Percentiles rank a stretch among this genome's conserved stretches.
phyloP scores from a whole-genome alignment of 345 rosid genomes.

The Hibiscus mutabilis region DNA sequence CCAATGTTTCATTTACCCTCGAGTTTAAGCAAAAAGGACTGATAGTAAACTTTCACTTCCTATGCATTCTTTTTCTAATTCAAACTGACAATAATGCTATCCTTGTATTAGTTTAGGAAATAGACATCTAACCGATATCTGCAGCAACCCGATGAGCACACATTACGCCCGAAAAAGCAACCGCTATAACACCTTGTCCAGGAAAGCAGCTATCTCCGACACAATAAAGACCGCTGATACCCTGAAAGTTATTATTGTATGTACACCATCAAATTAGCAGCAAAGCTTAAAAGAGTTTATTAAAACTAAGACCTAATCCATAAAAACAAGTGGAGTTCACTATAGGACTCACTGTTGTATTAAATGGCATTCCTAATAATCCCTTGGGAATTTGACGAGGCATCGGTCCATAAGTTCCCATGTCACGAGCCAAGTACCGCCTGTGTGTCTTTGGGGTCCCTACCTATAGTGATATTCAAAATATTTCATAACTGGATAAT shows the following conservation, averaged over 20 bases:
- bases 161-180: constrained; percentile 93
- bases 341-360: constrained; percentile 61
- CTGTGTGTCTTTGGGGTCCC: constrained; percentile 92
- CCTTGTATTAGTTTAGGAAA: background rate
- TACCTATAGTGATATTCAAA: constrained; percentile 34
- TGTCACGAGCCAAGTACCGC: constrained; percentile 71
- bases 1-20: too few species aligned
- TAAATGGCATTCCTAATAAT: constrained; percentile 91
- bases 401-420: constrained; percentile 94
- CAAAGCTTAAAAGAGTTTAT: background rate
- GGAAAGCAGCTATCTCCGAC: constrained; percentile 99
- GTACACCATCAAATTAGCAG: constrained; percentile 1
- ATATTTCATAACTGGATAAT: background rate
- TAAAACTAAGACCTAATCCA: background rate
- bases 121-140: constrained; percentile 60
- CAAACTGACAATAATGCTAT: constrained; percentile 3
- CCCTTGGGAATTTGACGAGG: constrained; percentile 85
- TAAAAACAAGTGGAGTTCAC: background rate
- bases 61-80: background rate
- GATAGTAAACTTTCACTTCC: background rate
- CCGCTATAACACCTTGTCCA: constrained; percentile 97
- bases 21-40: background rate
- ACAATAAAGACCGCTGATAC: constrained; percentile 69
- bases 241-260: constrained; percentile 38
- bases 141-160: constrained; percentile 98